phyloP scores from a whole-genome alignment of 345 rosid genomes.

The Euphorbia lathyris region DNA sequence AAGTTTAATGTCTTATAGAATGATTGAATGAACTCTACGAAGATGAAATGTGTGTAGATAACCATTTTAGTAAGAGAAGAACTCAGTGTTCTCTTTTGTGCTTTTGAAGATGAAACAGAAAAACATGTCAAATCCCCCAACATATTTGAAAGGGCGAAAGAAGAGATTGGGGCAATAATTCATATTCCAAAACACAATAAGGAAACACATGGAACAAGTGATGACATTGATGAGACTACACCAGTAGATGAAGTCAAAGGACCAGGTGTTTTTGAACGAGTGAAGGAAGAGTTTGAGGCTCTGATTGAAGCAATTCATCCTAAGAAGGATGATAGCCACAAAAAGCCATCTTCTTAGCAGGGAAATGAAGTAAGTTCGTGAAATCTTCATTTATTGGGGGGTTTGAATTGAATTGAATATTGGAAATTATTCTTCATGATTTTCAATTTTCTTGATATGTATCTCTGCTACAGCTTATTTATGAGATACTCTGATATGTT shows the following conservation, averaged over 20 bases:
- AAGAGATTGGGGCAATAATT: slow-evolving; percentile 31
- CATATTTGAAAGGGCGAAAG: slow-evolving; percentile 39
- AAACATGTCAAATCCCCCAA: slow-evolving; percentile 33
- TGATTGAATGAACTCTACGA: too few relatives aligned
- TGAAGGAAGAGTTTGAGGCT: slow-evolving; percentile 53
- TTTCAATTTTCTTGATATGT: too few relatives aligned
- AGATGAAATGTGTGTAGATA: background rate
- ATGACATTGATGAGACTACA: slow-evolving; percentile 47
- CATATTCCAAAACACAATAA: slow-evolving; percentile 33
- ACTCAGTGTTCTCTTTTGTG: background rate
- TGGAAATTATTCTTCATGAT: slow-evolving; percentile 8
- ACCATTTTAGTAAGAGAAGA: too few relatives aligned
- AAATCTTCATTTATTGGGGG: background rate
- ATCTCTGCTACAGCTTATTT: too few relatives aligned
- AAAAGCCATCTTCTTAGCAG: background rate
- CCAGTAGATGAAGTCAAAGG: slow-evolving; percentile 45
- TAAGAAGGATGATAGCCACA: slow-evolving; percentile 20
- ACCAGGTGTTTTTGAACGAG: slow-evolving; percentile 44
- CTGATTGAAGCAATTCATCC: slow-evolving; percentile 39
- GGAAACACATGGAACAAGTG: slow-evolving; percentile 51
- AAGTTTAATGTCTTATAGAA: too few relatives aligned
- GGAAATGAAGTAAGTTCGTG: slow-evolving; percentile 1
- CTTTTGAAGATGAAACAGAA: slow-evolving; percentile 13
- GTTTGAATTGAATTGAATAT: slow-evolving; percentile 2
- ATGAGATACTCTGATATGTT: too few relatives aligned